Base-by-base conservation (phyloP, 1,139 yeast species). In the Pichia sp. region DNA sequence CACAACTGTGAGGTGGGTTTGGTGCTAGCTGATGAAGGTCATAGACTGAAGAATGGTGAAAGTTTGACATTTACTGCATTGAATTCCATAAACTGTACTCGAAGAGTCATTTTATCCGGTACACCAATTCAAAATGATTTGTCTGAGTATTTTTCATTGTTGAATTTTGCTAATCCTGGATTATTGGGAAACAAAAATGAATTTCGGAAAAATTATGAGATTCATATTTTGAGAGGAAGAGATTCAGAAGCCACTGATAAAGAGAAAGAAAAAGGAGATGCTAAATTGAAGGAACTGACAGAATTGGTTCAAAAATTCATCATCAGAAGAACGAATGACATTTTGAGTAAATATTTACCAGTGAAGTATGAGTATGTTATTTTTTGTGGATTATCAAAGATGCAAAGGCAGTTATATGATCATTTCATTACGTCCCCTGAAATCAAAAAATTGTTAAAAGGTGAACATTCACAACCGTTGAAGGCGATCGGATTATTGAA, bases 121-220 rank as follows among this genome's bases (percentile, higher is more conserved):
- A 92, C 99, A 0, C 99, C 99, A 0, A 92, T 92, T 52, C 99
- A 92, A 62, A 92, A 92, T 60, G 98, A 94, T 67, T 70, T 92
- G 39, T 84, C 96, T 1, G 99, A 92, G 64, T 92, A 92, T 64
- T 94, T 90, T 60, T 87, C 98, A 0, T 68, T 92, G 45, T 68
- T 94, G 48, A 86, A 83, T 56, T 92, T 92, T 68, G 95, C 97
- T 7, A 92, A 92, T 59, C 99, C 99, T 0, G 96, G 96, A 0
- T 73, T 87, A 42, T 68, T 92, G 39, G 98, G 99, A 0, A 72
- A 95, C 1, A 75, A 95, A 53, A 67, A 64, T 29, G 96, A 92
- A 48, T 92, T 92, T 62, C 73, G 94, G 49, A 85, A 82, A 60
- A 85, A 85, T 58, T 92, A 76, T 61, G 99, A 94, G 59, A 68